A percentile compares a stretch with the other conserved stretches of the same genome.
phyloP scores from a whole-genome alignment of 257 asterid genomes.

The Eustoma russellianum region DNA sequence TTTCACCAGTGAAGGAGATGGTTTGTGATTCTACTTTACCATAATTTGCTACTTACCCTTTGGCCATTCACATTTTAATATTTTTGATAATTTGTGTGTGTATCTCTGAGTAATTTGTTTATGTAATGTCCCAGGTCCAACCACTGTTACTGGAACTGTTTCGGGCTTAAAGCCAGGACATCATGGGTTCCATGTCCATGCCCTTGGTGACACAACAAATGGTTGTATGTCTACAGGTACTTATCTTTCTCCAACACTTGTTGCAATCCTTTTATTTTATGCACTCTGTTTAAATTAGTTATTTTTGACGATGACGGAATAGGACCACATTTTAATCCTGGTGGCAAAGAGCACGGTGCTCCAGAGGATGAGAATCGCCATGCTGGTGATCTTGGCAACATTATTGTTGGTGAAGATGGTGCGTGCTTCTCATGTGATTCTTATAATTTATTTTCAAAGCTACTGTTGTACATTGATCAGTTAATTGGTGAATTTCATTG shows the following conservation, averaged over 20 bases:
- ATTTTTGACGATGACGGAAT: constrained; percentile 1
- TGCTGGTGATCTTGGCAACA: constrained; percentile 98
- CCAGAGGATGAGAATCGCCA: constrained; percentile 86
- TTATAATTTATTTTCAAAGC: too few relatives aligned
- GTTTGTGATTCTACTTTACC: constrained; percentile 14
- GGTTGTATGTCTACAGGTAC: constrained; percentile 97
- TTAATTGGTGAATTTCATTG: too few relatives aligned
- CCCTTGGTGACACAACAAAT: constrained; percentile 98
- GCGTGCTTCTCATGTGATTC: too few relatives aligned
- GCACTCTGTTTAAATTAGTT: background rate
- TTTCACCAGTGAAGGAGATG: constrained; percentile 82
- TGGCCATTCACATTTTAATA: background rate
- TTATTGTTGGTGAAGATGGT: constrained; percentile 85
- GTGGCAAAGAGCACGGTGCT: constrained; percentile 77
- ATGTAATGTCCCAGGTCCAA: constrained; percentile 39
- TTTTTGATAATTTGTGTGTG: background rate
- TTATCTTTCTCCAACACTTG: background rate
- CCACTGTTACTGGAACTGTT: constrained; percentile 65
- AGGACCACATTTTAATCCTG: constrained; percentile 96
- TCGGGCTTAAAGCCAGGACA: constrained; percentile 82
- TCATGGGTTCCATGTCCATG: constrained; percentile 97
- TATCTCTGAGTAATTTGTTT: background rate
- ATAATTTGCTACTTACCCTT: too few relatives aligned
- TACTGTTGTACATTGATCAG: too few relatives aligned
- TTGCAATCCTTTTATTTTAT: background rate